Base-by-base conservation (phyloP, 2,329 filamentous ascomycete genomes). In the Fusarium subglutinans region DNA sequence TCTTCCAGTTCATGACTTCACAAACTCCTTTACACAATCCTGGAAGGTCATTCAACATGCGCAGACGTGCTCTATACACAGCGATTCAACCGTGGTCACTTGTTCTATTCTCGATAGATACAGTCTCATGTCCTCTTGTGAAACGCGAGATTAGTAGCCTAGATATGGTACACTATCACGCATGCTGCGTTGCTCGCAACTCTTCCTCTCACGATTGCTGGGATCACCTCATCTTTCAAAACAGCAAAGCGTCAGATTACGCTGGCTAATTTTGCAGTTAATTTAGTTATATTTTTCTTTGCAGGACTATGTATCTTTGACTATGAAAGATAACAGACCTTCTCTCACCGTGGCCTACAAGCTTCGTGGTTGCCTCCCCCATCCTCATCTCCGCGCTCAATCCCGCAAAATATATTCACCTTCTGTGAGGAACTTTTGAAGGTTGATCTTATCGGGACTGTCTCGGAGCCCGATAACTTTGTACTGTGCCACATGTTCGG, bases 361-460 rank as follows among this genome's bases (percentile, higher is more conserved):
- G 11, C 30, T n/a, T 50, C n/a, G 11, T 6, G 2, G 22, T 24
- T 51, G 15, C 12, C 17, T 12, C 15, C 11, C 10, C 48, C 11
- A 24, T 20, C 3, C 33, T 35, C 0, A 2, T 3, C 33, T 8
- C 33, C 14, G 0, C 33, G 0, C 33, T 8, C 3, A 35, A 2
- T 35, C 14, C 33, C 3, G 3, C 1, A 35, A 3, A 35, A 35
- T 15, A 35, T 15, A 35, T 35, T 35, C 33, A 15, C 33, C 33
- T 15, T 35, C 24, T 2, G 0, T 47, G 18, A 47, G 44, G 24
- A 26, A 47, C 14, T 20, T 47, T 8, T 28, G 17, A 4, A 47
- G 44, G 18, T 47, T 7, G 5, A 14, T 20, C 1, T 47, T 20
- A 7, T 47, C 18, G 4, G 24, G 12, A 0, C 24, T 47, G 44